Evolutionary conservation across 805 yeast genomes (phyloP).

Genomic region (Wickerhamiella musiphila): DNA sequence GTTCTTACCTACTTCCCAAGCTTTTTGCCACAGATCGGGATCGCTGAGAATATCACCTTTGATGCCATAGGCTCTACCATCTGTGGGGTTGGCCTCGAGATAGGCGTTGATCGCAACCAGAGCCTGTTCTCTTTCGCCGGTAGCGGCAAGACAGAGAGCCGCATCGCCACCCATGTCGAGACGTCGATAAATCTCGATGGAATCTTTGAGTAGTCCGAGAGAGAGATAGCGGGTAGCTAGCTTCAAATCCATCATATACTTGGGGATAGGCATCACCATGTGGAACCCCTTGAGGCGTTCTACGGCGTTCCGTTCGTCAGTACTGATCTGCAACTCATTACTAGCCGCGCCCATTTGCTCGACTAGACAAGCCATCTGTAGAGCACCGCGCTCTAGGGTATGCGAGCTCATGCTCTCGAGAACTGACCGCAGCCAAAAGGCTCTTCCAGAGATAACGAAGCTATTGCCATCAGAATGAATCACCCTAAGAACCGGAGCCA

Average conservation of each 20-base stretch:
- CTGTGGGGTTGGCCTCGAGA: conserved; percentile 41
- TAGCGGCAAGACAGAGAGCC: conserved; percentile 80
- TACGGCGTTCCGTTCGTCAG: conserved; percentile 20
- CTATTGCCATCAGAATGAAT: conserved; percentile 37
- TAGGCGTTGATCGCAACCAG: conserved; percentile 37
- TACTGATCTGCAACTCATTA: background rate
- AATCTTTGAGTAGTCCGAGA: conserved; percentile 69
- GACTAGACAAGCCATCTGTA: conserved; percentile 82
- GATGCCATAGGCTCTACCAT: conserved; percentile 69
- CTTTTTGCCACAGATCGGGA: conserved; percentile 59
- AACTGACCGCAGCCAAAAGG: conserved; percentile 79
- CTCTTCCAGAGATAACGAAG: conserved; percentile 65
- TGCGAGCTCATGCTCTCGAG: conserved; percentile 65
- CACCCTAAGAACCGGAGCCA: conserved; percentile 58
- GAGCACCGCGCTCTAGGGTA: conserved; percentile 83
- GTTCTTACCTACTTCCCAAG: conserved; percentile 76
- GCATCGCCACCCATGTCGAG: conserved; percentile 61
- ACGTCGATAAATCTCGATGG: conserved; percentile 75
- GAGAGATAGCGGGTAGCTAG: conserved; percentile 79
- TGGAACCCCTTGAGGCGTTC: conserved; percentile 55
- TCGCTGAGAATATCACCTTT: conserved; percentile 73
- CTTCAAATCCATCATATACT: conserved; percentile 66
- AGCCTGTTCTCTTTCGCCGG: conserved; percentile 57
- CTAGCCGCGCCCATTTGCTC: conserved; percentile 53
- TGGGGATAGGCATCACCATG: conserved; percentile 59